These are phyloP conservation scores for Neonectria coccinea DNA, from an alignment of 2,329 filamentous ascomycete species.

Conservation along the genomic window DNA sequence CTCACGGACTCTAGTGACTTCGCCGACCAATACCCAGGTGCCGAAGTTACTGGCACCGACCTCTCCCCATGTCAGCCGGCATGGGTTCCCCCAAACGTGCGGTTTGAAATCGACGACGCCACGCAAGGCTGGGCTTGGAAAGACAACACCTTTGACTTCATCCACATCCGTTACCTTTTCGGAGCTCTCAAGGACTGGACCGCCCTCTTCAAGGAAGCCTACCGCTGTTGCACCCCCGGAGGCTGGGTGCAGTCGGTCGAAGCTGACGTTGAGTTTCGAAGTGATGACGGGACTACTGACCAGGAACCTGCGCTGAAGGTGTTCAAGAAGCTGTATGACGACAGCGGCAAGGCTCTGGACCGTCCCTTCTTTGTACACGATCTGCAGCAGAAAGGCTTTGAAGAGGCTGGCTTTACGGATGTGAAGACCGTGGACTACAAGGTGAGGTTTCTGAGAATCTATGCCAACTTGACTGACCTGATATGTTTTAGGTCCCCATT, in stretches of 20 bases:
- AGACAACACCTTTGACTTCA: constrained; percentile 26
- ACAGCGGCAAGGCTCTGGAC: constrained; percentile 25
- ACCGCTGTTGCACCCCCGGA: constrained; percentile 32
- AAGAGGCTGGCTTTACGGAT: constrained; percentile 33
- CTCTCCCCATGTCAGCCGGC: constrained; percentile 36
- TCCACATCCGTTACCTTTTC: constrained; percentile 37
- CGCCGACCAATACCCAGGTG: constrained; percentile 30
- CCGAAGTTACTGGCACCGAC: constrained; percentile 33
- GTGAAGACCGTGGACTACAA: constrained; percentile 37
- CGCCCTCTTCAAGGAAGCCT: constrained; percentile 29
- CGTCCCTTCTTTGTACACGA: constrained; percentile 30
- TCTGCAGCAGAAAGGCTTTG: constrained; percentile 26
- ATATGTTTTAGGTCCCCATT: constrained; percentile 25
- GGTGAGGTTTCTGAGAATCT: constrained; percentile 1
- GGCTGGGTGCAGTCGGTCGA: constrained; percentile 37
- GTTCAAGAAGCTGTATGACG: constrained; percentile 28
- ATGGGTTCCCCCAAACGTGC: constrained; percentile 39
- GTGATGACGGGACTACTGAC: constrained; percentile 33
- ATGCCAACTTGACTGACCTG: too few relatives aligned
- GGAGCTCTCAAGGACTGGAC: constrained; percentile 35
- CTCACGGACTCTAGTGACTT: constrained; percentile 29
- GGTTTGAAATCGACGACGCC: constrained; percentile 38
- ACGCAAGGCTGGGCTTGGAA: constrained; percentile 33
- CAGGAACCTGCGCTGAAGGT: constrained; percentile 15
- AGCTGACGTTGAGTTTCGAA: constrained; percentile 23